Evolutionary conservation across 2,329 filamentous ascomycete genomes (phyloP).

Genomic region (Neonectria sp.): DNA sequence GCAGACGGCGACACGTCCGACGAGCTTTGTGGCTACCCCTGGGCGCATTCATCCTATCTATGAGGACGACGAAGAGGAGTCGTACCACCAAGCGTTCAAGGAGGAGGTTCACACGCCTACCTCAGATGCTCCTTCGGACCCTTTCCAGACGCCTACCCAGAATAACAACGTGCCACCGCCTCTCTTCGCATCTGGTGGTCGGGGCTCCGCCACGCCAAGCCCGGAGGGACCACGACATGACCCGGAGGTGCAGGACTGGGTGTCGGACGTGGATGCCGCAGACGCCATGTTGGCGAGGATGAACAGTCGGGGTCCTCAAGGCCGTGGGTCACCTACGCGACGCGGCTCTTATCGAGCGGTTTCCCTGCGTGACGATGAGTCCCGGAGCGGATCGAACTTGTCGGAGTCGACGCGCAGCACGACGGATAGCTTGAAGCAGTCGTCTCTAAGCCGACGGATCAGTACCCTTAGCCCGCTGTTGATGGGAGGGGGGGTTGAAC

Average conservation of each 20-base stretch:
- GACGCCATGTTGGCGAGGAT: conserved; percentile 66
- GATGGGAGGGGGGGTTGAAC: conserved; percentile 46
- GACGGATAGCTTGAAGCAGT: conserved; percentile 58
- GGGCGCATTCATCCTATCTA: conserved; percentile 71
- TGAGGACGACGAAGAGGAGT: conserved; percentile 70
- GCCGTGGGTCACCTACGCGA: conserved; percentile 57
- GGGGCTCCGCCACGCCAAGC: conserved; percentile 56
- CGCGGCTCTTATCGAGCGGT: conserved; percentile 55
- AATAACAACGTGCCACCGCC: conserved; percentile 37
- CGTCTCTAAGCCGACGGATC: conserved; percentile 52
- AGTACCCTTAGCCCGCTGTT: conserved; percentile 50
- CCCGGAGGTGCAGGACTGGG: conserved; percentile 72
- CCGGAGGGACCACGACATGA: conserved; percentile 60
- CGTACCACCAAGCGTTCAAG: conserved; percentile 47
- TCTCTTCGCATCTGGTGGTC: conserved; percentile 49
- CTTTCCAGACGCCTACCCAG: conserved; percentile 64
- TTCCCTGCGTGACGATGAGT: conserved; percentile 61
- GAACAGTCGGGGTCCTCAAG: conserved; percentile 50
- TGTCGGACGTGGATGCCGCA: conserved; percentile 68
- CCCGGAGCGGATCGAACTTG: conserved; percentile 69
- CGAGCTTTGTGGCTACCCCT: conserved; percentile 48
- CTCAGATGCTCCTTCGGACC: conserved; percentile 60
- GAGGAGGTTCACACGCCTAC: conserved; percentile 52
- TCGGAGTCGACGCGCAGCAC: conserved; percentile 68
- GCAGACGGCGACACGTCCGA: conserved; percentile 49